Base-by-base conservation (phyloP, 2,329 filamentous ascomycete species). In the Sporothrix pallida region DNA sequence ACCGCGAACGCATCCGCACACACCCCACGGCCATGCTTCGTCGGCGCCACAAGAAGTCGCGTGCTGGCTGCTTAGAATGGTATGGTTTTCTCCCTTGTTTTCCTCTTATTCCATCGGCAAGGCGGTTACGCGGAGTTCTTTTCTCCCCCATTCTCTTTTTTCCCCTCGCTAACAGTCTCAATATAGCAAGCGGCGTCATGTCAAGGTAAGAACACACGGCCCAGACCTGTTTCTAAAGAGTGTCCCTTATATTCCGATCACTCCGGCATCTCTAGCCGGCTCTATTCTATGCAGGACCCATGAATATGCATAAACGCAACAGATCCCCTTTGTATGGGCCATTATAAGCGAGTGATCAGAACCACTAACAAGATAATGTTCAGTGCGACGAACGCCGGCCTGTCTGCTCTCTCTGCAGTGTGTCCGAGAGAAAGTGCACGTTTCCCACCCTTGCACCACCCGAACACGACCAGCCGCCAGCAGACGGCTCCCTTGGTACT, bases 11-110 rank as follows among this genome's bases (percentile, higher is more conserved):
- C 31, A 37, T 37, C 31, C 31, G 52, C 52, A 56, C n/a, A 23
- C 58, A 63, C 58, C 60, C 60, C 31, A 63, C 60, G 60, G 44
- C 23, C 26, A 76, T 76, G 75, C 76, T 78, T 71, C 76, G 77
- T 73, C 78, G 79, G 46, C 77, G 77, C 71, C 80, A 81, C 77
- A 80, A 79, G 72, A 81, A 81, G 77, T 81, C 80, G 17, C 77
- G 78, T 56, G 75, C 74, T 13, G 80, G 80, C 26, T 81, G 80
- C 73, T 74, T 76, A 17, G 78, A 79, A 75, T 81, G 78, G 76
- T 77, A 56, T 62, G 76, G 70, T 37, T 37, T 37, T 37, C 13
- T 23, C 58, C 7, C 26, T n/a, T 20, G 20, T 20, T 23, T 7
- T 48, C n/a, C 8, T 26, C 20, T 56, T 26, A 31, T n/a, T 23